Conservation (phyloP, 306 rosid genomes). For the Vigna radiata region DNA sequence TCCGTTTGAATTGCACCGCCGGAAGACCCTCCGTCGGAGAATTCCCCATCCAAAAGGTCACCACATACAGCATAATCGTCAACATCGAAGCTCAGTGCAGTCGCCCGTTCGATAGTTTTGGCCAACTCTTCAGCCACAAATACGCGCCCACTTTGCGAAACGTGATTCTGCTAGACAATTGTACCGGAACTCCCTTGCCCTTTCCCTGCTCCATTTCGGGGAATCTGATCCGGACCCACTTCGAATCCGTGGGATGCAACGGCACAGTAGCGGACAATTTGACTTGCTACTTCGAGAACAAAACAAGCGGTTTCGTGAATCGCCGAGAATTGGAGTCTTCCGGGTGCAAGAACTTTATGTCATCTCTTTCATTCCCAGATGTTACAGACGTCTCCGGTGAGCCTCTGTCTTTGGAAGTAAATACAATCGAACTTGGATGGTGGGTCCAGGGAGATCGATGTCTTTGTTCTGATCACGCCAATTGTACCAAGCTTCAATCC, state of each 20-base stretch:
- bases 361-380: constrained; percentile 65
- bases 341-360: constrained; percentile 56
- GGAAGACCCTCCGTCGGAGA: constrained; percentile 55
- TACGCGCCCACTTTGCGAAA: constrained; percentile 77
- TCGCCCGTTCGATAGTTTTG: constrained; percentile 54
- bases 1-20: constrained; percentile 64
- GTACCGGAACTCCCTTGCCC: constrained; percentile 33
- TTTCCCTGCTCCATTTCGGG: constrained; percentile 63
- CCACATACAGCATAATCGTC: constrained; percentile 55
- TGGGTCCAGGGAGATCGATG: constrained; percentile 75
- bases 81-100: constrained; percentile 56
- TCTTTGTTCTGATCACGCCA: constrained; percentile 59
- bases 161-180: constrained; percentile 71
- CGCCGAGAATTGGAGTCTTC: constrained; percentile 12
- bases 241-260: constrained; percentile 61
- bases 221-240: constrained; percentile 55
- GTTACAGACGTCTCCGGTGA: constrained; percentile 39
- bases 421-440: constrained; percentile 77
- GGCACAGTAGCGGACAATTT: constrained; percentile 42
- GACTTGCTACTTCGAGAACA: constrained; percentile 64
- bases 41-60: constrained; percentile 56
- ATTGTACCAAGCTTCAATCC: constrained; percentile 49
- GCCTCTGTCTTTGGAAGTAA: constrained; percentile 67
- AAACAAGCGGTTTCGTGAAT: constrained; percentile 46
- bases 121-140: constrained; percentile 58